phyloP scores from a whole-genome alignment of 139 green algal genomes.

The Chlorella vulgaris region DNA sequence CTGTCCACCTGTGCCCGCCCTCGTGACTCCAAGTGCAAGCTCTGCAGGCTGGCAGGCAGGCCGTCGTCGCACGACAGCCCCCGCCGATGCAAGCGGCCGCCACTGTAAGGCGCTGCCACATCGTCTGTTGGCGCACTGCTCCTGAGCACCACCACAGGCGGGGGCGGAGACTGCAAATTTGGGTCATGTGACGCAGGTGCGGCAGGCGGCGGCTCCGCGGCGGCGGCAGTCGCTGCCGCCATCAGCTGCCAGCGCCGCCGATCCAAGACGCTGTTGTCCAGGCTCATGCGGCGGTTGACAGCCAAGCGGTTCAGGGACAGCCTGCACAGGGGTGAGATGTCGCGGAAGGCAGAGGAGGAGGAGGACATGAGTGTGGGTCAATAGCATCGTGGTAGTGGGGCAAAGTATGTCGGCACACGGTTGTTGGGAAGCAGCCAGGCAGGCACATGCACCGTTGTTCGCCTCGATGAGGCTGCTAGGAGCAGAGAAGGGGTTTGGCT shows the following conservation, averaged over 20 bases:
- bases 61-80: background rate
- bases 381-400: background rate
- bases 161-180: background rate
- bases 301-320: conserved; percentile 15
- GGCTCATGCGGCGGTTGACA: conserved; percentile 44
- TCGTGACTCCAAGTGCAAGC: background rate
- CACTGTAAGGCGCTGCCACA: no score
- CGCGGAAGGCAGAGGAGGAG: no score
- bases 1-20: background rate
- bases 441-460: no score
- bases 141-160: background rate
- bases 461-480: no score
- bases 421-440: no score
- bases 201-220: background rate
- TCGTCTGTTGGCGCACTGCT: no score
- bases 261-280: conserved; percentile 61
- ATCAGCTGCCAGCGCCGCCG: conserved; percentile 15
- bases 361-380: no score
- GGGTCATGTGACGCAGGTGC: background rate
- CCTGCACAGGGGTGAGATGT: background rate
- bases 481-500: no score
- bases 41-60: background rate
- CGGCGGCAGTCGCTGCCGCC: background rate
- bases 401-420: no score
- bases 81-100: no score